Evolutionary conservation across 2,329 filamentous ascomycete species (phyloP).

Genomic region (Sarocladiaceae sp.): DNA sequence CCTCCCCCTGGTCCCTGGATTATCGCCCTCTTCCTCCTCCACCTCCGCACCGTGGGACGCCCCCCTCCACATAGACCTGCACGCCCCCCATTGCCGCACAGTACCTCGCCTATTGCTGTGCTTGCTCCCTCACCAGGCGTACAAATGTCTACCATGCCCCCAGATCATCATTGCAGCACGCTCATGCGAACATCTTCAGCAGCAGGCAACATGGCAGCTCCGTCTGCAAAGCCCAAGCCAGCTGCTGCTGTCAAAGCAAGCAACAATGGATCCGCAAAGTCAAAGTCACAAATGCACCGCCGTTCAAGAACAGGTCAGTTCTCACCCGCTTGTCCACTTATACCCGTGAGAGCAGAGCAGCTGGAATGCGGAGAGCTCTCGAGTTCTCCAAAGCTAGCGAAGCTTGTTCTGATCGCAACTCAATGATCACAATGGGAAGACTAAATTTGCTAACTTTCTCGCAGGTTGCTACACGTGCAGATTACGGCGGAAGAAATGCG

Average conservation of each 20-base stretch:
- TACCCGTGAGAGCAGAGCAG: background rate
- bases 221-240: slow-evolving; percentile 55
- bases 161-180: slow-evolving; percentile 47
- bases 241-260: slow-evolving; percentile 28
- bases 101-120: slow-evolving; percentile 5
- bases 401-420: background rate
- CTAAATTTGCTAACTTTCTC: slow-evolving; percentile 10
- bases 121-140: slow-evolving; percentile 8
- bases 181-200: slow-evolving; percentile 41
- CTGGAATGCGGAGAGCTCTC: background rate
- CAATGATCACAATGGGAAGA: slow-evolving; percentile 2
- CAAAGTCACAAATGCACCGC: slow-evolving; percentile 83
- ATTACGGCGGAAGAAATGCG: slow-evolving; percentile 65
- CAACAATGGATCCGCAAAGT: slow-evolving; percentile 49
- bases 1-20: slow-evolving; percentile 10
- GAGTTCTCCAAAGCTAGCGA: slow-evolving; percentile 5
- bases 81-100: slow-evolving; percentile 9
- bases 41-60: slow-evolving; percentile 6
- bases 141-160: slow-evolving; percentile 64
- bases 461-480: slow-evolving; percentile 66
- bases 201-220: slow-evolving; percentile 57
- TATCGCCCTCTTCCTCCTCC: background rate
- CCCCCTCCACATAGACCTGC: background rate
- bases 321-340: background rate
- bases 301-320: slow-evolving; percentile 88